phyloP scores from a whole-genome alignment of 257 asterid genomes.

The Solanum rostratum region DNA sequence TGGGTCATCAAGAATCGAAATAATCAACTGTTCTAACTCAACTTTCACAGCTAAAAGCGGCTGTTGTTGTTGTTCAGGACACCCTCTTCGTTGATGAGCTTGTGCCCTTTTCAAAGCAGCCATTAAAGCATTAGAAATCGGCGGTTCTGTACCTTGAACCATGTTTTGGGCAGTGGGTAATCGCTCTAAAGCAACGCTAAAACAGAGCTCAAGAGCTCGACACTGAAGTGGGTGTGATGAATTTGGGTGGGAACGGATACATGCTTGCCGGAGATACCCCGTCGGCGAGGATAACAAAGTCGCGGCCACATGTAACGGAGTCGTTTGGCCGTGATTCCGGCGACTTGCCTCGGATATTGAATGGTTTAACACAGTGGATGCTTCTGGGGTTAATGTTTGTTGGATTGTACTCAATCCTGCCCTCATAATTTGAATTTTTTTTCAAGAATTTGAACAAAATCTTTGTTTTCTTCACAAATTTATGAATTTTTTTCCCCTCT shows the following conservation, averaged over 20 bases:
- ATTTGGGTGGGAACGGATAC: conserved; percentile 89
- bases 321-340: conserved; percentile 86
- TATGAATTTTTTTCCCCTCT: background rate
- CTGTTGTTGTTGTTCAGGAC: conserved; percentile 92
- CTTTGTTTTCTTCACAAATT: conserved; percentile 15
- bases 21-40: conserved; percentile 71
- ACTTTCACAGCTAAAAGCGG: conserved; percentile 79
- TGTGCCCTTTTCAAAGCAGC: conserved; percentile 87
- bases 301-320: conserved; percentile 96
- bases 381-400: conserved; percentile 86
- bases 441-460: background rate
- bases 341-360: conserved; percentile 80
- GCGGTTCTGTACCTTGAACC: conserved; percentile 43
- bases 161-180: conserved; percentile 55
- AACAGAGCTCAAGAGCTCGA: conserved; percentile 85
- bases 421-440: conserved; percentile 42
- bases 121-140: conserved; percentile 77
- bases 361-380: conserved; percentile 62
- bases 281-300: conserved; percentile 73
- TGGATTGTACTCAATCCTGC: conserved; percentile 77
- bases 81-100: conserved; percentile 81
- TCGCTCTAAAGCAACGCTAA: conserved; percentile 83
- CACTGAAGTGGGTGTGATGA: conserved; percentile 94
- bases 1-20: conserved; percentile 82
- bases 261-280: conserved; percentile 67